Evolutionary conservation across 2,329 filamentous ascomycete species (phyloP).

Genomic region (Lasiodiplodia hormozganensis): DNA sequence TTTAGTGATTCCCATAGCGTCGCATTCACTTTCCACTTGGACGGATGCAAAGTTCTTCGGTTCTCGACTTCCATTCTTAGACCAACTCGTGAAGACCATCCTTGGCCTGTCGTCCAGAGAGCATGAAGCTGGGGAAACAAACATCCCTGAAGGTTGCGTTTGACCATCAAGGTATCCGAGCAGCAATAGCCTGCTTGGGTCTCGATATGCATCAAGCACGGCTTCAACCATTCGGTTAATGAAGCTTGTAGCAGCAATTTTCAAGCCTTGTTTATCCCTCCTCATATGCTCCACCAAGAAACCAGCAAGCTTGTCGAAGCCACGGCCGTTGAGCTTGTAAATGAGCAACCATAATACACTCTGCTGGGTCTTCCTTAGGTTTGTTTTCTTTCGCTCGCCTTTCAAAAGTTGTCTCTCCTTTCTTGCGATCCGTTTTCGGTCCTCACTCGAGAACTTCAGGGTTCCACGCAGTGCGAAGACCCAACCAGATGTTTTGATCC

Average conservation of each 20-base stretch:
- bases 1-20: background rate
- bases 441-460: background rate
- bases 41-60: constrained; percentile 32
- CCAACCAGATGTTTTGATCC: constrained; percentile 6
- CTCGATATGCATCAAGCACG: constrained; percentile 30
- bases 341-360: constrained; percentile 8
- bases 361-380: constrained; percentile 1
- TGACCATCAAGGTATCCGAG: constrained; percentile 30
- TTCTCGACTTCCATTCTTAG: constrained; percentile 26
- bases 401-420: background rate
- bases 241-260: constrained; percentile 18
- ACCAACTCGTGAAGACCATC: constrained; percentile 33
- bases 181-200: constrained; percentile 24
- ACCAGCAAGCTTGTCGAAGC: constrained; percentile 1
- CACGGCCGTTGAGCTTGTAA: constrained; percentile 6
- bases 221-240: constrained; percentile 30
- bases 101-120: background rate
- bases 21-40: constrained; percentile 26
- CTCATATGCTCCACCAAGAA: constrained; percentile 11
- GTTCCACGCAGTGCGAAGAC: background rate
- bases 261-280: background rate
- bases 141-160: constrained; percentile 6
- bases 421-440: constrained; percentile 3
- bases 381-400: background rate
- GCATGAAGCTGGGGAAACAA: constrained; percentile 30